Evolutionary conservation across 1,284 basidiomycete species (phyloP), one percentile per base, ranked within the genome.

Genomic region (Ustilago vetiveriae): DNA sequence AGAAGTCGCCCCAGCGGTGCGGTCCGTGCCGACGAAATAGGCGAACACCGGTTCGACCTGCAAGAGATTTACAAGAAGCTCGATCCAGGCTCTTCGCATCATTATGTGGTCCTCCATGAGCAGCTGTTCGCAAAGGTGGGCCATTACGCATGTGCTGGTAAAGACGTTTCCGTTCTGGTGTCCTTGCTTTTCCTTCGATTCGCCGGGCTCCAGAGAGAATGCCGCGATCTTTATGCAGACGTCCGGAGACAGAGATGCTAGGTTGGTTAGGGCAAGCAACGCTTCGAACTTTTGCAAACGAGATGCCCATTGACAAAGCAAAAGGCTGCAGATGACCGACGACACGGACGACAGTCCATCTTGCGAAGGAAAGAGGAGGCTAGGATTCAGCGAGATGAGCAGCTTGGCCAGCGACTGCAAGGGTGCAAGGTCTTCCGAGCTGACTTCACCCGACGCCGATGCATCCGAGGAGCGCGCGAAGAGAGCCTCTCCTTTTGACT

Each of bases 261-360:
- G 84, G 80, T 98, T 98, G 4, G 95, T 98, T 43, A 98, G 86
- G 1, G 94, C 94, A 91, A 98, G 94, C 64, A 94, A 85, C 3
- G 89, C 88, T 82, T 98, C 95, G 77, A 98, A 98, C 39, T 87
- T 87, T 77, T 97, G 92, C 14, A 98, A 84, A 1, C 92, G 87
- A 0, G 86, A 85, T 0, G 88, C 83, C 73, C 90, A 7, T 19
- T 40, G 42, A 8, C 54, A 50, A 5, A 78, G 64, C 43, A 62
- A 54, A 5, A 80, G 65, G 6, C 44, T 44, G 40, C 47, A 64
- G 17, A 76, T 43, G 53, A 68, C 44, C 8, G 66, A 47, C 2
- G 67, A 43, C 6, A 68, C 70, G 0, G 62, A 59, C 14, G 50
- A 37, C 3, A 60, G 35, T 0, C 46, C 55, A 8, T 60, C 56